Evolutionary conservation across 805 yeast genomes (phyloP), one percentile per base, ranked within the genome.

Genomic region (Cyberlindnera veronae): DNA sequence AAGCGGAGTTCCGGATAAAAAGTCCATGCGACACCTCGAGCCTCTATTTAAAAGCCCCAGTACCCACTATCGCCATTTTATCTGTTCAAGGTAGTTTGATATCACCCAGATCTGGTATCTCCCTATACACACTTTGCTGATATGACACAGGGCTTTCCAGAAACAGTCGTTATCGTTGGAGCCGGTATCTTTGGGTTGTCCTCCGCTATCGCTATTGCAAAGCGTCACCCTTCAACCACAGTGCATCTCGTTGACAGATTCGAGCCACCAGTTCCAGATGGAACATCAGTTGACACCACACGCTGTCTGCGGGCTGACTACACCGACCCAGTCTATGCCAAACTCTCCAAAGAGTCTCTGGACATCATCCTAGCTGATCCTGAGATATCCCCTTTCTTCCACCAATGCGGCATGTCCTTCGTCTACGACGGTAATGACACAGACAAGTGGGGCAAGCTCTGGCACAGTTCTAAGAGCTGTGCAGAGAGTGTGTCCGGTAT

Each of bases 141-240:
- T n/a, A 36, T 26, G 27, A 29, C 30, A 3, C 16, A 33, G 15
- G 29, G 29, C 8, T 36, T 36, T 33, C 38, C 46, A 15, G 37
- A 49, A 5, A 51, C 49, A 29, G 65, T 72, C 24, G 50, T 66
- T 14, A 58, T 73, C 18, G 61, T 74, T 12, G 78, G 78, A 2
- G 63, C 72, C 11, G 78, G 78, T 15, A 73, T 66, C 9, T 71
- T 69, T 58, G 77, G 77, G 1, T 54, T 71, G 6, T 70, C 76
- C 24, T 61, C 68, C 4, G 76, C 77, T 2, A 29, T 48, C 18
- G 46, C 51, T 17, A 29, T 48, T 11, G 46, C 42, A 7, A 21
- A 45, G 11, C 36, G 41, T n/a, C 21, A 45, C 16, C 51, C 51
- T 2, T n/a, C 26, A 1, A 32, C 42, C 1, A 37, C 34, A 6